A percentile compares a stretch with the other conserved stretches of the same genome.
Evolutionary conservation across 208 protist species (phyloP).

Genomic region (Acanthamoeba sp.): DNA sequence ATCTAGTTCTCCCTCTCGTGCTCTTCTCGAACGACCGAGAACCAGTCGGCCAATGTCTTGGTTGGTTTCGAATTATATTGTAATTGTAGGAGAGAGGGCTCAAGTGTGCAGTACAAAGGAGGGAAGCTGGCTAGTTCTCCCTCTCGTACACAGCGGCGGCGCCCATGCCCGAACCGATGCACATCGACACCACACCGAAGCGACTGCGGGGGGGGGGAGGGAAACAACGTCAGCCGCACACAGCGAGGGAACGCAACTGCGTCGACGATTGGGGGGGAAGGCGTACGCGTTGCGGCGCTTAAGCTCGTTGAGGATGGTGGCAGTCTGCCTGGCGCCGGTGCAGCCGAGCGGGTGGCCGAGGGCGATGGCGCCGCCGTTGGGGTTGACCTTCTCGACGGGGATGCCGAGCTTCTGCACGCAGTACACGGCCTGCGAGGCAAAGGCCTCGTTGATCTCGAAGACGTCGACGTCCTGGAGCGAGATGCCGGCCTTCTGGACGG

Average conservation of each 20-base stretch:
- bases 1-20: too few relatives aligned
- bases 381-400: constrained; percentile 83
- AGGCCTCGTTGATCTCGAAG: constrained; percentile 88
- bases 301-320: constrained; percentile 83
- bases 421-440: constrained; percentile 66
- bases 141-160: constrained; percentile 79
- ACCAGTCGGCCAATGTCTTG: too few relatives aligned
- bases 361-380: constrained; percentile 89
- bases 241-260: background rate
- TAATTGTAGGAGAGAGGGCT: too few relatives aligned
- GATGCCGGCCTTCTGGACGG: constrained; percentile 85
- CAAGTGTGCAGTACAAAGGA: background rate
- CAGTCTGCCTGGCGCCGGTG: constrained; percentile 85
- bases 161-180: constrained; percentile 81
- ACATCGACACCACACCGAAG: constrained; percentile 85
- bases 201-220: background rate
- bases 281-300: constrained; percentile 71
- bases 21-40: too few relatives aligned
- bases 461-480: constrained; percentile 89
- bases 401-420: constrained; percentile 65
- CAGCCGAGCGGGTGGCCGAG: constrained; percentile 89
- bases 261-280: background rate
- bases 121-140: background rate
- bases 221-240: background rate
- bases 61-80: too few relatives aligned